Evolutionary conservation across 1,284 basidiomycete genomes (phyloP).

Genomic region (Golubevia sp.): DNA sequence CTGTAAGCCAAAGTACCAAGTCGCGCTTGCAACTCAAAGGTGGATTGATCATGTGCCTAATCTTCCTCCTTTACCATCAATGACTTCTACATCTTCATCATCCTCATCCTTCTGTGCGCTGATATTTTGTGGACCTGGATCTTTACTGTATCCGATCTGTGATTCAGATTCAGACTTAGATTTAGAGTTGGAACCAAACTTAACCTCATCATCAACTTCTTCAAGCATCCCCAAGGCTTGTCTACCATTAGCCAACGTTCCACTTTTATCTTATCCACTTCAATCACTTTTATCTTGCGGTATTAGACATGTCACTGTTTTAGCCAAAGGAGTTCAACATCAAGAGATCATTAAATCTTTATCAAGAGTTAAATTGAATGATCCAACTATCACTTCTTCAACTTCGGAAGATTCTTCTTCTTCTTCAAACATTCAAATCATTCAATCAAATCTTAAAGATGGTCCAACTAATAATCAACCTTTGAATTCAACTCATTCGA

Average conservation of each 20-base stretch:
- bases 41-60: too few species aligned
- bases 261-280: constrained; percentile 50
- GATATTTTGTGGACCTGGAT: constrained; percentile 51
- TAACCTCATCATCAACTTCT: constrained; percentile 14
- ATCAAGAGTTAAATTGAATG: too few species aligned
- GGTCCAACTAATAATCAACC: background rate
- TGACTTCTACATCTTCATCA: background rate
- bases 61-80: too few species aligned
- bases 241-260: constrained; percentile 55
- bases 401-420: too few species aligned
- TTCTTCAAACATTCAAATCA: too few species aligned
- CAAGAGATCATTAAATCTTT: constrained; percentile 14
- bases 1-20: too few species aligned
- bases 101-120: constrained; percentile 23
- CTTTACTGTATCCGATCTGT: constrained; percentile 53
- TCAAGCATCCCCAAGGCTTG: constrained; percentile 47
- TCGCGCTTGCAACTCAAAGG: too few species aligned
- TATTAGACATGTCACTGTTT: constrained; percentile 39
- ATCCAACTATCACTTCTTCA: too few species aligned
- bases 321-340: constrained; percentile 52
- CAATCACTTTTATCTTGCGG: constrained; percentile 51
- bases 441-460: constrained; percentile 7
- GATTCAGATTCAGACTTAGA: background rate
- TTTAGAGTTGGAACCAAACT: background rate
- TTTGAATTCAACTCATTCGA: background rate